Base-by-base conservation (phyloP, 2,329 filamentous ascomycete species). In the Parafenestella ontariensis region DNA sequence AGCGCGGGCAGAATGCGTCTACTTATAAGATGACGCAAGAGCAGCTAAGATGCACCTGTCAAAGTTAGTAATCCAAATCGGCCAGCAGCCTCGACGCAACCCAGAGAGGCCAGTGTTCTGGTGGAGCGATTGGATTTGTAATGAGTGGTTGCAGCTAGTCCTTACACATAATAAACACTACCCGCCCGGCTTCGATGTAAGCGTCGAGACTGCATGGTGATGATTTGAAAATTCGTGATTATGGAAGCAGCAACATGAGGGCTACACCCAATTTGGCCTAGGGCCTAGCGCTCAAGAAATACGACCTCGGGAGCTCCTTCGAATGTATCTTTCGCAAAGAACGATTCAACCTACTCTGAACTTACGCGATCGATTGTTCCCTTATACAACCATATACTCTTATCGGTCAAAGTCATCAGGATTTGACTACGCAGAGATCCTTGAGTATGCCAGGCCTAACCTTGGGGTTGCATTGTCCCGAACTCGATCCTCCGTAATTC, bases 1-100 rank as follows among this genome's bases (percentile, higher is more conserved):
- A 59, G 54, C 50, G 55, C 48, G 52, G 64, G 59, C 48, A 46
- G n/a, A 51, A 7, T 44, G 53, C 37, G 39, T 52, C 53, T 64
- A 62, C 58, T 72, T 73, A 69, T 67, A 64, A 48, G 62, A 68
- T 71, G 69, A 70, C 70, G 68, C 64, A 69, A 69, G 45, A 33
- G 54, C 49, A 66, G 41, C 53, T 56, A 60, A 49, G 54, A 59
- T 52, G 49, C 48, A 56, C 46, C 37, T 34, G 50, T 55, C 43
- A 49, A 52, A 43, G 45, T 73, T 73, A 71, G 63, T 73, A 73
- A 73, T 71, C 69, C 58, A 62, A 62, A 62, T 61, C 56, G 42
- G 44, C 33, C 40, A 42, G 41, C 45, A 21, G 40, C 49, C 49
- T 53, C 39, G 41, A 52, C 4, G 31, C 31, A 17, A 34, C 31